phyloP scores from a whole-genome alignment of 331 rosid species.

The Cydonia oblonga region DNA sequence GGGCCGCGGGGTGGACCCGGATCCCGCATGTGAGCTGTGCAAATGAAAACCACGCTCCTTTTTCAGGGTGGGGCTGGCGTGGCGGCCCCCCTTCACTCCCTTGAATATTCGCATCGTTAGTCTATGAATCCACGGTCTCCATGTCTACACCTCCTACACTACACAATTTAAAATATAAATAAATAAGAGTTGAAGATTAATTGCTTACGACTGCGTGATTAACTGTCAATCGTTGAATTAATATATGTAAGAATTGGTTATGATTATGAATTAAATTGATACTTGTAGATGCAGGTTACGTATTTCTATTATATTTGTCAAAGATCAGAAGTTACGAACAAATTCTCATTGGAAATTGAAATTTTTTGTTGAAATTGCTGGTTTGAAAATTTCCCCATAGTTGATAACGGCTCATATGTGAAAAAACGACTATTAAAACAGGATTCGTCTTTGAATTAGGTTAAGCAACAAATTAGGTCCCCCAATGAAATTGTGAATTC shows the following conservation, averaged over 20 bases:
- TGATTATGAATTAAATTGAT: neutral
- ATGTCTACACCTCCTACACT: neutral
- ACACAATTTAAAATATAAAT: neutral
- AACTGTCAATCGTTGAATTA: no score
- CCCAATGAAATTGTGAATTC: neutral
- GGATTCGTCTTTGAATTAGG: neutral
- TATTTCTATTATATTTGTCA: no score
- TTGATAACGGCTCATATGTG: neutral
- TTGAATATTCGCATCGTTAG: conserved; percentile 10
- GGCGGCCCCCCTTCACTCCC: neutral
- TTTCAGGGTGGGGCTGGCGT: neutral
- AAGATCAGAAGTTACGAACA: no score
- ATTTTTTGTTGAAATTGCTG: no score
- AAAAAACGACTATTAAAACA: no score
- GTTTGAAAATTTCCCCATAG: no score
- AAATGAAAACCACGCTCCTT: neutral
- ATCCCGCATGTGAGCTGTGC: neutral
- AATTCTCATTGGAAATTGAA: no score
- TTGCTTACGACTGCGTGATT: no score
- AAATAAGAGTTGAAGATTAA: neutral
- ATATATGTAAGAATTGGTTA: neutral
- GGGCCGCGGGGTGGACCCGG: neutral
- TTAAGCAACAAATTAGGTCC: no score
- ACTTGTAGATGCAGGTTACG: neutral
- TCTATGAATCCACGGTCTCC: no score